Percentiles rank a stretch among this genome's conserved stretches.
Evolutionary conservation across 2,329 filamentous ascomycete genomes (phyloP).

Genomic region (Coniochaeta prunicola): DNA sequence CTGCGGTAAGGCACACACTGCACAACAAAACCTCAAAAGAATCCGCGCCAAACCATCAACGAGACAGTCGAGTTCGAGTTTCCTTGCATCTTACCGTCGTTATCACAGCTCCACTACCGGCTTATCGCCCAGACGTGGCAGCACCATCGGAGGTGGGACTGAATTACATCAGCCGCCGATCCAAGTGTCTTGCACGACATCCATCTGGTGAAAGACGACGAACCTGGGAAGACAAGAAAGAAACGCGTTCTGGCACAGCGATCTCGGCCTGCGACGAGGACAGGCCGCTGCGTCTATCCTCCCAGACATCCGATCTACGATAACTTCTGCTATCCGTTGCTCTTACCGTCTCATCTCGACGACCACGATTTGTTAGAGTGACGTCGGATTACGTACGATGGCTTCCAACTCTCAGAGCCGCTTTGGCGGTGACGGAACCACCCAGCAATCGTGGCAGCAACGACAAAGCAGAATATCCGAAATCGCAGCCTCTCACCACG

Average conservation of each 20-base stretch:
- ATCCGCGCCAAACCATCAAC: background rate
- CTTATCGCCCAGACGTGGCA: conserved; percentile 1
- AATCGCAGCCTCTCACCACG: conserved; percentile 14
- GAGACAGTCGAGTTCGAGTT: background rate
- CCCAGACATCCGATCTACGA: background rate
- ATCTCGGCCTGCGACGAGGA: too few species aligned
- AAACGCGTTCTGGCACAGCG: background rate
- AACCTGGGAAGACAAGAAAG: background rate
- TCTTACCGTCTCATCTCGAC: background rate
- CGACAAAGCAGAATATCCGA: conserved; percentile 10
- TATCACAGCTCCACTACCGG: background rate
- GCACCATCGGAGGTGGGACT: background rate
- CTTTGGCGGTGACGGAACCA: conserved; percentile 7
- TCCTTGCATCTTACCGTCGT: background rate
- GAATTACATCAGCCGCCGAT: conserved; percentile 1
- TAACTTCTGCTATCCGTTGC: background rate
- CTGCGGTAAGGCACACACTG: too few species aligned
- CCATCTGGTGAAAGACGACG: background rate
- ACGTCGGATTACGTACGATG: background rate
- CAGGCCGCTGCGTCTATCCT: background rate
- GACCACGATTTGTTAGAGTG: too few species aligned
- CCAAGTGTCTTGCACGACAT: background rate
- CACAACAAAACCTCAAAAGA: background rate
- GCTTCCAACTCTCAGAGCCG: conserved; percentile 12
- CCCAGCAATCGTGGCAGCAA: conserved; percentile 9